These are phyloP conservation scores for Spathaspora passalidarum DNA, from an alignment of 805 yeast genomes.

Conservation along the genomic window DNA sequence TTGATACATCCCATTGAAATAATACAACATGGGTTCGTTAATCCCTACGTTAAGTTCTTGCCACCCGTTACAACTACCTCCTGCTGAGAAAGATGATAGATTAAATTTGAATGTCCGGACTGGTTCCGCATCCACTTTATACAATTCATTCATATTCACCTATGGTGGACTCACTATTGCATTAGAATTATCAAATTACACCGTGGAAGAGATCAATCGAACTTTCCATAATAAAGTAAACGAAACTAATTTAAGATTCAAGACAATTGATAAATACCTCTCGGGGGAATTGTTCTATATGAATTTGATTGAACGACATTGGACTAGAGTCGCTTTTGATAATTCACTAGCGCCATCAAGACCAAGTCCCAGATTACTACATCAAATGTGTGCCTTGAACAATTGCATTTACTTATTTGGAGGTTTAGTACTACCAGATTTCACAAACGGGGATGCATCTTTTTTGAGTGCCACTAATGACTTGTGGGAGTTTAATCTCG, in stretches of 20 bases:
- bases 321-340: conserved; percentile 46
- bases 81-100: conserved; percentile 50
- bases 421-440: conserved; percentile 43
- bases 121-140: conserved; percentile 60
- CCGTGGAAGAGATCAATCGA: conserved; percentile 35
- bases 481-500: conserved; percentile 64
- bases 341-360: conserved; percentile 11
- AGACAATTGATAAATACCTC: conserved; percentile 36
- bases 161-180: conserved; percentile 70
- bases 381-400: conserved; percentile 50
- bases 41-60: conserved; percentile 65
- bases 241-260: conserved; percentile 21
- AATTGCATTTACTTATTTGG: conserved; percentile 60
- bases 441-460: conserved; percentile 8
- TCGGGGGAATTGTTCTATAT: conserved; percentile 65
- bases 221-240: conserved; percentile 32
- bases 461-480: conserved; percentile 54
- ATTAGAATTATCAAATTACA: conserved; percentile 41
- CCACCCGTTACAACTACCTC: conserved; percentile 55
- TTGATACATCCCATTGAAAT: not conserved
- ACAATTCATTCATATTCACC: conserved; percentile 58
- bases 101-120: conserved; percentile 58
- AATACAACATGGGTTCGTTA: conserved; percentile 52
- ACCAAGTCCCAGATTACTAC: conserved; percentile 55
- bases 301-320: conserved; percentile 54